Evolutionary conservation across 306 rosid species (phyloP), one percentile per base, ranked within the genome.

Genomic region (Inga oerstediana): DNA sequence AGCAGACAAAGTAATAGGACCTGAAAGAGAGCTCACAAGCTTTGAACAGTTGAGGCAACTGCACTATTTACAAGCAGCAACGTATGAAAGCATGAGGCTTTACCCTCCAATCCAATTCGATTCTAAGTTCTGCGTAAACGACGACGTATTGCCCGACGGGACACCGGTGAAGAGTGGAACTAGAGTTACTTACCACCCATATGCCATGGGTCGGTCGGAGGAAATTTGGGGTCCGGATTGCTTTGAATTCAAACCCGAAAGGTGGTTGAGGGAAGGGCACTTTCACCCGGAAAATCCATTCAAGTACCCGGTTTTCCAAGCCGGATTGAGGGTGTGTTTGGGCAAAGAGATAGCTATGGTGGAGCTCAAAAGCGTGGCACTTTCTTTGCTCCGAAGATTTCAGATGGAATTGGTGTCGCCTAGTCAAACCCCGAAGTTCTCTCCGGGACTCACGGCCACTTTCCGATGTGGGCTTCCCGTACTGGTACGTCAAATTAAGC

Each of bases 131-230:
- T 91, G 95, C 11, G 65, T 85, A 34, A 72, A 81, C 0, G 97
- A 94, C 22, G 98, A 94, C 45, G 89, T 90, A 48, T 88, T 94
- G 24, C 93, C 93, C 0, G 98, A 94, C 24, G 98, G 97, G 27
- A 90, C 91, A 0, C 32, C 27, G 2, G 94, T 94, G 83, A 88
- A 72, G 83, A 80, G 85, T 61, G 98, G 97, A 4, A 93, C 93
- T 84, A 90, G 98, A 88, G 98, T 94, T 81, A 94, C 94, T 20
- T 94, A 93, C 79, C 97, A 94, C 68, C 91, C 94, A 0, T 93
- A 94, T 2, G 97, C 98, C 6, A 94, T 94, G 98, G 97, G 94
- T 74, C 85, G 97, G 68, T 37, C 82, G 22, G 87, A 85, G 41
- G 93, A 90, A 10, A 87, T 90, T 16, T 94, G 98, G 98, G 98